Evolutionary conservation across 2,329 filamentous ascomycete genomes (phyloP).

Genomic region (Trichoderma arundinaceum): DNA sequence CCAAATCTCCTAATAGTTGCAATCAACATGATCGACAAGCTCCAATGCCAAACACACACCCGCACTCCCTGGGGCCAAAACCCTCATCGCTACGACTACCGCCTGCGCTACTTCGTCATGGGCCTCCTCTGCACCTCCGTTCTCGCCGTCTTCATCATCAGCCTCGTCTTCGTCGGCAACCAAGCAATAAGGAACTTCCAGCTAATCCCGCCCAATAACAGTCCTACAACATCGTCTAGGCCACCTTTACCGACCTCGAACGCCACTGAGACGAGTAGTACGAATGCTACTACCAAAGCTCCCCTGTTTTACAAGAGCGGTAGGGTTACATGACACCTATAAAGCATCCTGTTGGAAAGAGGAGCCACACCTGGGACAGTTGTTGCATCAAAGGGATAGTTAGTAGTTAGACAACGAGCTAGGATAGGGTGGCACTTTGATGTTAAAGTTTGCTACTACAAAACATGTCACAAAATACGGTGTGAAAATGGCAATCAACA

Average conservation of each 20-base stretch:
- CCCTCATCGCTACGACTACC: slow-evolving; percentile 38
- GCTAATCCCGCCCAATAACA: not conserved
- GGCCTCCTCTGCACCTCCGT: slow-evolving; percentile 36
- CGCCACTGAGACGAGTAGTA: not conserved
- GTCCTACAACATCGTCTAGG: not conserved
- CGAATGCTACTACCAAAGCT: not conserved
- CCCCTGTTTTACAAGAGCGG: not conserved
- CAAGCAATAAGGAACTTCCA: slow-evolving; percentile 10
- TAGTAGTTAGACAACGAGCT: not conserved
- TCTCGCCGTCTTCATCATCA: slow-evolving; percentile 36
- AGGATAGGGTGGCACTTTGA: not conserved
- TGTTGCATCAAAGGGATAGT: not conserved
- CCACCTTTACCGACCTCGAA: not conserved
- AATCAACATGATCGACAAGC: slow-evolving; percentile 36
- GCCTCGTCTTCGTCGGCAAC: slow-evolving; percentile 34
- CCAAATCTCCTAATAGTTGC: not conserved
- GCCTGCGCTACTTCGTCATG: slow-evolving; percentile 40
- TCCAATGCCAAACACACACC: slow-evolving; percentile 42
- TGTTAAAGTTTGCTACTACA: not conserved
- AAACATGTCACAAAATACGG: slow-evolving; percentile 17
- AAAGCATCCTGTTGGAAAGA: not conserved
- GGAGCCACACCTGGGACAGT: not conserved
- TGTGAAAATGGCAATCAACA: not conserved
- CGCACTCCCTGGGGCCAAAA: slow-evolving; percentile 40
- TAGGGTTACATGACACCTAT: not conserved